Evolutionary conservation across 2,329 filamentous ascomycete species (phyloP), one percentile per base, ranked within the genome.

Genomic region (Bipolaris oryzae): DNA sequence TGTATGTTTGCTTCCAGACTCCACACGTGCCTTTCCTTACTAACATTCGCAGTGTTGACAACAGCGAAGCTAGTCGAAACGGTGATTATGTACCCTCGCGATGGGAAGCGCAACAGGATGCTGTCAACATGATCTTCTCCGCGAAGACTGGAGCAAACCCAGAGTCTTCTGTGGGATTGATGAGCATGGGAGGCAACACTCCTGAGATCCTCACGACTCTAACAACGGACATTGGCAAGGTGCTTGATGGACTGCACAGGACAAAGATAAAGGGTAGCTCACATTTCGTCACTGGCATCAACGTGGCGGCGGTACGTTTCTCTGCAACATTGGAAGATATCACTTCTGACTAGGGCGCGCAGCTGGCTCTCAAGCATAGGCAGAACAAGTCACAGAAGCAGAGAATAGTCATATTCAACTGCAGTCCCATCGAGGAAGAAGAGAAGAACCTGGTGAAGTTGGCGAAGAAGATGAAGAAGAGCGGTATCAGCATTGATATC

Each of bases 391-490:
- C 91, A 46, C 95, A 98, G 80, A 88, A 92, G 69, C 93, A 96
- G 83, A 90, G 95, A 66, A 96, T 99, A 83, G 90, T 99, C 78
- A 92, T 96, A 59, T 97, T 99, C 78, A 89, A 93, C 62, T 99
- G 95, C 84, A 96, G 92, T 39, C 90, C 93, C 25, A 89, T 98
- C 72, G 85, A 88, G 60, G 95, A 99, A 74, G 89, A 91, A 63
- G 90, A 97, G 77, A 95, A 95, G 80, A 87, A 89, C 51, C 86
- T 99, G 48, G 85, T 93, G 61, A 91, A 91, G 74, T 85, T 99
- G 28, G 93, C 95, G 42, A 96, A 95, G 82, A 96, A 95, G 81
- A 98, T 98, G 92, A 99, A 98, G 87, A 99, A 99, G 85, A 90
- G 89, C 78, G 94, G 91, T 73, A 91, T 96, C 58, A 91, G 89